These are phyloP conservation scores for Mortierella sp. DNA, from an alignment of 371 early-diverging fungal genomes.

Conservation along the genomic window DNA sequence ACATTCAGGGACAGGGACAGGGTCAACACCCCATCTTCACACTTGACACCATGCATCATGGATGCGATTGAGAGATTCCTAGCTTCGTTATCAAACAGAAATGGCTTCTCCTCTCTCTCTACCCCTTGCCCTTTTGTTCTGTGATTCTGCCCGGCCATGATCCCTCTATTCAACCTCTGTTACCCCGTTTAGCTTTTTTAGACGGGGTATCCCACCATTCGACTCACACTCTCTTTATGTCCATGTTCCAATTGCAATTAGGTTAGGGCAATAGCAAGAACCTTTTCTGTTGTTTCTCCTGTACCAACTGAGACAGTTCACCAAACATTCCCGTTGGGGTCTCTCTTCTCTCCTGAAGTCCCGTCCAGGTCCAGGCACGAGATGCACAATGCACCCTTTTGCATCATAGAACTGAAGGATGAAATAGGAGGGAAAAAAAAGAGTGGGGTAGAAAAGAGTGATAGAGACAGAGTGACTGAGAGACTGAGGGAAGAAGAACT, in stretches of 20 bases:
- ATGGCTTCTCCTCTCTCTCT: background rate
- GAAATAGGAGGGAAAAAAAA: background rate
- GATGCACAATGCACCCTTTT: background rate
- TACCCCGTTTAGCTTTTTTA: background rate
- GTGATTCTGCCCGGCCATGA: background rate
- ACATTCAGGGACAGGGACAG: slow-evolving; percentile 1
- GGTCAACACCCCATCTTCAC: too few relatives aligned
- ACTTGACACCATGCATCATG: background rate
- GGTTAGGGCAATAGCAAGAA: background rate
- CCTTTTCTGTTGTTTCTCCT: background rate
- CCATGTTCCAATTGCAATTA: background rate
- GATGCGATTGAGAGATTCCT: slow-evolving; percentile 1
- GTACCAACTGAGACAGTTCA: background rate
- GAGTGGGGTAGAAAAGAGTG: background rate
- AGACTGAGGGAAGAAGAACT: slow-evolving; percentile 2
- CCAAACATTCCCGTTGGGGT: background rate
- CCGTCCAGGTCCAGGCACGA: background rate
- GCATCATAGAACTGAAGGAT: background rate
- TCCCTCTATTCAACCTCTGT: background rate
- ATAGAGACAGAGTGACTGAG: too few relatives aligned
- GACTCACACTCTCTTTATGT: background rate
- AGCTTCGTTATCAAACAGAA: background rate
- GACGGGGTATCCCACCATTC: background rate
- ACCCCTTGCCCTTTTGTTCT: background rate
- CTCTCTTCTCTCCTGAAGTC: background rate